Base-by-base conservation (phyloP, 805 yeast genomes). In the Kuraishia capsulata region DNA sequence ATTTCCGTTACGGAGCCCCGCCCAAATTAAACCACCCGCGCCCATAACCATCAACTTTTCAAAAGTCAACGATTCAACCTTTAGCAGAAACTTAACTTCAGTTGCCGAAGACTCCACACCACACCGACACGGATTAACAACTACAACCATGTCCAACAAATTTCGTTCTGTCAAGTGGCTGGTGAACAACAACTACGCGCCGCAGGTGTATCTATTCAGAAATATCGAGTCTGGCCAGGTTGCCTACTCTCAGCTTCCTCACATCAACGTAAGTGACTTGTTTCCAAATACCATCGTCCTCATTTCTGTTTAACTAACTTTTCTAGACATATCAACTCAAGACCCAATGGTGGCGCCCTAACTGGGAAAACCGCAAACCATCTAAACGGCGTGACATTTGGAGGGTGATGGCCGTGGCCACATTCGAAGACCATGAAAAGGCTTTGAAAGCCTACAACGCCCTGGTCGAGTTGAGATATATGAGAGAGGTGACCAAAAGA, bases 191-290 rank as follows among this genome's bases (percentile, higher is more conserved):
- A 73, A 76, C 8, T 74, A 76, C 57, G 94, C 86, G 3, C 96
- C 97, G 8, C 89, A 82, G 52, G 82, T 89, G 10, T 85, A 71
- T 53, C 61, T 87, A 32, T 90, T 84, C 67, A 76, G 92, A 55
- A 88, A 89, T 65, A 60, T 86, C 36, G 92, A 86, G 62, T 71
- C 82, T 30, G 97, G 96, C 4, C 96, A 89, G 65, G 94, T 88
- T 16, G 60, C 86, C 9, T 89, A 87, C 57, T 79, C 96, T 4
- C 96, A 89, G 61, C 73, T 83, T 10, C 92, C 96, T 30, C 69
- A 67, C 42, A 68, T 79, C 63, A 39, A 71, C 44, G 62, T 57
- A 45, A 18, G 50, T 33, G 39, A 43, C 8, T 16, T 11, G 25
- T 29, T 10, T 4, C 6, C 4, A n/a, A n/a, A n/a, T n/a, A n/a